Base-by-base conservation (phyloP, 2,329 filamentous ascomycete genomes). In the Penicillium sp. region DNA sequence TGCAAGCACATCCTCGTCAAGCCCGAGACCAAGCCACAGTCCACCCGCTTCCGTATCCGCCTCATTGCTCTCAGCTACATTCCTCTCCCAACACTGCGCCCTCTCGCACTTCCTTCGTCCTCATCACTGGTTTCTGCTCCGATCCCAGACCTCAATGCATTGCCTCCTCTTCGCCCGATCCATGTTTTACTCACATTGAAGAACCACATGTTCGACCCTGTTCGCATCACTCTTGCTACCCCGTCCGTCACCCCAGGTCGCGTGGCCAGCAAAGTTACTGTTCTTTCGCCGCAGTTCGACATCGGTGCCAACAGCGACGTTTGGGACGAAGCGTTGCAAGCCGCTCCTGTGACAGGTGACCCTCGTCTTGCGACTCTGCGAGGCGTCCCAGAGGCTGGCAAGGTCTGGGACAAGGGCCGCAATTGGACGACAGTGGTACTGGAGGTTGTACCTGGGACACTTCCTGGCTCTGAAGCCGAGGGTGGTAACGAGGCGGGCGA, bases 361-460 rank as follows among this genome's bases (percentile, higher is more conserved):
- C 65, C 67, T 4, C 67, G 66, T 24, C 63, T 69, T 11, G 68
- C 68, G 57, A 70, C 59, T 63, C 62, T 53, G 59, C 73, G 63
- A 35, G 64, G 59, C 22, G 63, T 81, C 40, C 82, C 87, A 13
- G 89, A 95, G 67, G 87, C 87, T 0, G 93, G 91, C 42, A 97
- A 97, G 70, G 84, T 97, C n/a, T 98, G 89, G 87, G 90, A 96
- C 54, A 81, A 85, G 44, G 91, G 90, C 0, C 78, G 90, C 28
- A 98, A 97, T 67, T 96, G 90, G 87, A 93, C 93, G 13, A 93
- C 85, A 55, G 88, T 98, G 9, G 87, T 96, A 16, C 76, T 98
- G 22, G 93, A 98, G 66, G 85, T 98, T 11, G 80, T 96, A 80
- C 90, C 61, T 60, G 77, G 52, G 51, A 70, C 59, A 14, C 62